These are phyloP conservation scores for Spathaspora boniae DNA, from an alignment of 805 yeast genomes.

Conservation along the genomic window DNA sequence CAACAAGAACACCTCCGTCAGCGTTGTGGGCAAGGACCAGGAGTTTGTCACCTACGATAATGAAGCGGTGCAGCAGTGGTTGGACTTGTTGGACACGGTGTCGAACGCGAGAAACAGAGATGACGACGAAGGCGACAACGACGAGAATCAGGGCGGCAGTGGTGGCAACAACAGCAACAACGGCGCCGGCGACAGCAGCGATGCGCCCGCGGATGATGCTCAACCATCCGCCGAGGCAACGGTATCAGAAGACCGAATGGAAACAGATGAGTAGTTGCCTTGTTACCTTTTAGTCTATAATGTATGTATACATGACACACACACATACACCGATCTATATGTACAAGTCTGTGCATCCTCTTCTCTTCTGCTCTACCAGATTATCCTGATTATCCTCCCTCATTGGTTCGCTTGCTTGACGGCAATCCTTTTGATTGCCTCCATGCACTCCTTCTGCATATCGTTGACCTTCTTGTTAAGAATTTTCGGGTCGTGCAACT, in stretches of 20 bases:
- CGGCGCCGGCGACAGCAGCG: conserved; percentile 35
- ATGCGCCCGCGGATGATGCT: conserved; percentile 18
- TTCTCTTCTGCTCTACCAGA: neutral
- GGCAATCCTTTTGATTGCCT: conserved; percentile 39
- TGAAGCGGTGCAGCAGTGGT: conserved; percentile 81
- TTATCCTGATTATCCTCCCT: neutral
- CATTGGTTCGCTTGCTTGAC: conserved; percentile 25
- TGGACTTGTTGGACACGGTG: conserved; percentile 67
- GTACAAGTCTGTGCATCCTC: conserved; percentile 2
- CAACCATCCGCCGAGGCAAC: conserved; percentile 15
- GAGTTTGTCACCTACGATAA: conserved; percentile 80
- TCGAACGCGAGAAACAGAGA: conserved; percentile 53
- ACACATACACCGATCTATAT: conserved; percentile 4
- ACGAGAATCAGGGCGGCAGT: too few relatives aligned
- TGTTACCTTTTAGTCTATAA: too few relatives aligned
- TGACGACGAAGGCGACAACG: conserved; percentile 31
- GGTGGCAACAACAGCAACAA: conserved; percentile 39
- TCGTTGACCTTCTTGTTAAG: conserved; percentile 35
- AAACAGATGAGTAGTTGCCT: conserved; percentile 34
- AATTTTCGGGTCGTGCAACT: conserved; percentile 28
- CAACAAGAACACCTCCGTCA: conserved; percentile 79
- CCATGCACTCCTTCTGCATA: conserved; percentile 36
- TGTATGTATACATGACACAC: too few relatives aligned
- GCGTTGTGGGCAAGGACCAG: conserved; percentile 82
- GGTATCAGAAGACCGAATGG: conserved; percentile 33